Percentiles rank a stretch among this genome's conserved stretches.
Evolutionary conservation across 495 filamentous ascomycete genomes (phyloP).

Genomic region (Ascobolus immersus): DNA sequence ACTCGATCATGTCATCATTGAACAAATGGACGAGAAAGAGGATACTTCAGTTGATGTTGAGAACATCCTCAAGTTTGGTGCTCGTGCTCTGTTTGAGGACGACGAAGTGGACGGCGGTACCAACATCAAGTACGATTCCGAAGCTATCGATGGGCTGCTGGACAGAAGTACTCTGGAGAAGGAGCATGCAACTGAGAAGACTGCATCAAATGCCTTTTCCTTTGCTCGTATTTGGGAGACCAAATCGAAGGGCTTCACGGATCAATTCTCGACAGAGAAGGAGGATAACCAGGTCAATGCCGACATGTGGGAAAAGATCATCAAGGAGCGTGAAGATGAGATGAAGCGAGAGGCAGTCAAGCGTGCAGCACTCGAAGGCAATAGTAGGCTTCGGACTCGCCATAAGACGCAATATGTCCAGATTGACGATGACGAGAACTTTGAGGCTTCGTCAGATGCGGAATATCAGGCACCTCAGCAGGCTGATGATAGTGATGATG

Average conservation of each 20-base stretch:
- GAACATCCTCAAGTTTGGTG: conserved; percentile 69
- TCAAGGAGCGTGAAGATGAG: conserved; percentile 53
- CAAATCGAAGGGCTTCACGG: conserved; percentile 26
- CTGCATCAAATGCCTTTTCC: conserved; percentile 54
- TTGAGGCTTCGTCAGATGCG: not conserved
- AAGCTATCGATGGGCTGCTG: conserved; percentile 62
- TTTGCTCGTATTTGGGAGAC: conserved; percentile 87
- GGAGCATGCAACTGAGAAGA: conserved; percentile 28
- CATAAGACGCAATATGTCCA: conserved; percentile 19
- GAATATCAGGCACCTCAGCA: conserved; percentile 3
- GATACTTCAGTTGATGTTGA: conserved; percentile 54
- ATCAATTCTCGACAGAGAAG: conserved; percentile 31
- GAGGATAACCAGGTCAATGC: conserved; percentile 29
- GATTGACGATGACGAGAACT: conserved; percentile 19
- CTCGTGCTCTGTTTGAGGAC: conserved; percentile 60
- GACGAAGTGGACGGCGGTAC: conserved; percentile 31
- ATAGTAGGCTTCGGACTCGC: conserved; percentile 55
- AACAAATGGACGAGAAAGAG: conserved; percentile 58
- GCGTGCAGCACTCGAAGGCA: conserved; percentile 27
- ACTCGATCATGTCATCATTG: conserved; percentile 77
- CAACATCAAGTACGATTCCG: conserved; percentile 47
- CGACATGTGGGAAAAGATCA: conserved; percentile 66
- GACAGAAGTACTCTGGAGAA: conserved; percentile 65
- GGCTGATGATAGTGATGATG: not conserved
- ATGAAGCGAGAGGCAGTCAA: conserved; percentile 40